Evolutionary conservation across 108 stramenopile genomes (phyloP).

Genomic region (Pseudonitzschia delicatissima): DNA sequence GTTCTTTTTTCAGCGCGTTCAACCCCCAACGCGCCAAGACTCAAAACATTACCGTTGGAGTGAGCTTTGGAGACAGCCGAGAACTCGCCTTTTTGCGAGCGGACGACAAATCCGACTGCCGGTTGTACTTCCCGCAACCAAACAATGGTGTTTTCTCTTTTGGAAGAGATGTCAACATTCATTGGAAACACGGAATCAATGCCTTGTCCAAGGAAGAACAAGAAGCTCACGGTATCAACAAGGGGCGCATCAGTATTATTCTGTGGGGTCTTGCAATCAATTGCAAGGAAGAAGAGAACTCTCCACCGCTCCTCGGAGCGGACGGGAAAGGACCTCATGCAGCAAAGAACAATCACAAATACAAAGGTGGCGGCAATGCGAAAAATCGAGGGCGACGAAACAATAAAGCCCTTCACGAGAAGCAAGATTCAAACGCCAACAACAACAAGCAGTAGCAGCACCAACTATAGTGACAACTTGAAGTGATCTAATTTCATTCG

Average conservation of each 20-base stretch:
- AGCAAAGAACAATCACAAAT: constrained; percentile 5
- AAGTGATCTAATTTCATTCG: no score
- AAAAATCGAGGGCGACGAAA: constrained; percentile 6
- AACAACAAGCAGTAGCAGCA: no score
- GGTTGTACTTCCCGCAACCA: constrained; percentile 84
- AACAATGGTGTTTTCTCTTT: constrained; percentile 86
- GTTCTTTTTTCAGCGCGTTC: constrained; percentile 57
- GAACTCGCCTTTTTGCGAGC: constrained; percentile 81
- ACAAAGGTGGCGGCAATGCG: constrained; percentile 2
- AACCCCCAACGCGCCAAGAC: constrained; percentile 72
- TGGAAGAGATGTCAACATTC: constrained; percentile 83
- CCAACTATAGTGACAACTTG: no score
- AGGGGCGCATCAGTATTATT: constrained; percentile 81
- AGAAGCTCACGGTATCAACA: constrained; percentile 38
- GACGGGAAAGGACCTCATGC: constrained; percentile 77
- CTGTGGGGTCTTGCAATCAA: constrained; percentile 73
- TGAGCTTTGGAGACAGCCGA: constrained; percentile 72
- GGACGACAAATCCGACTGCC: constrained; percentile 30
- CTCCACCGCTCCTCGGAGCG: constrained; percentile 70
- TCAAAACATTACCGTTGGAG: constrained; percentile 88
- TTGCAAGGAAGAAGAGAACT: constrained; percentile 71
- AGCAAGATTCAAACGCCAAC: no score
- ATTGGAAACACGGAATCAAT: constrained; percentile 85
- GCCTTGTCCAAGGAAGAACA: constrained; percentile 55
- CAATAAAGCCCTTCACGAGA: not conserved